phyloP scores from a whole-genome alignment of 305 asterid genomes.

The Andrographis paniculata region DNA sequence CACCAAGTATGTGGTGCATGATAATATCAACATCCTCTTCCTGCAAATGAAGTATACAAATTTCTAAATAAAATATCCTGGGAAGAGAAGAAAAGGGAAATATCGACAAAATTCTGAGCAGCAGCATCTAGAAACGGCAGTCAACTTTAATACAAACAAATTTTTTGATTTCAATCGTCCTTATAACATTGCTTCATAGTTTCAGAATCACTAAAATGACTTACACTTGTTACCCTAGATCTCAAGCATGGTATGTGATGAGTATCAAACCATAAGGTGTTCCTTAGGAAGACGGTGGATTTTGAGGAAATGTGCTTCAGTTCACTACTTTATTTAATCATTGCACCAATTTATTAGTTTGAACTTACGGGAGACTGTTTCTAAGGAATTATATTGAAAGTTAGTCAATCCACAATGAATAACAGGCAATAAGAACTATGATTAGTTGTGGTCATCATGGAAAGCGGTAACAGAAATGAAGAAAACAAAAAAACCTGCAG shows the following conservation, averaged over 20 bases:
- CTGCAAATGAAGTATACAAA: constrained; percentile 26
- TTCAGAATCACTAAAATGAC: no score
- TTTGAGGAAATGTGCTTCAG: background rate
- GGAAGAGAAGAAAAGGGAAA: no score
- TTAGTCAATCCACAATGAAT: background rate
- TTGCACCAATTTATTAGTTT: background rate
- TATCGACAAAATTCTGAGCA: no score
- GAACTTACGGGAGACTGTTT: background rate
- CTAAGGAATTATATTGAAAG: background rate
- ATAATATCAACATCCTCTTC: constrained; percentile 69
- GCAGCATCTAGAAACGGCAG: background rate
- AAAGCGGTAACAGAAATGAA: background rate
- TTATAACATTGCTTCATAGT: no score
- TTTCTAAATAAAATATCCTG: no score
- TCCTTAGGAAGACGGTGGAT: background rate
- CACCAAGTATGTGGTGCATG: constrained; percentile 63
- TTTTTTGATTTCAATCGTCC: no score
- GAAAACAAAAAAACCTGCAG: constrained; percentile 38
- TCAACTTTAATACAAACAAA: no score
- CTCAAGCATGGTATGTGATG: background rate
- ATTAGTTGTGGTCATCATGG: background rate
- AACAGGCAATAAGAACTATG: background rate
- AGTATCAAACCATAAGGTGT: background rate
- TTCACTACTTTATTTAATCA: background rate
- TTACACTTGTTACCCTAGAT: no score